Evolutionary conservation across 2,329 filamentous ascomycete genomes (phyloP), one percentile per base, ranked within the genome.

Genomic region (Esteya vermicola): DNA sequence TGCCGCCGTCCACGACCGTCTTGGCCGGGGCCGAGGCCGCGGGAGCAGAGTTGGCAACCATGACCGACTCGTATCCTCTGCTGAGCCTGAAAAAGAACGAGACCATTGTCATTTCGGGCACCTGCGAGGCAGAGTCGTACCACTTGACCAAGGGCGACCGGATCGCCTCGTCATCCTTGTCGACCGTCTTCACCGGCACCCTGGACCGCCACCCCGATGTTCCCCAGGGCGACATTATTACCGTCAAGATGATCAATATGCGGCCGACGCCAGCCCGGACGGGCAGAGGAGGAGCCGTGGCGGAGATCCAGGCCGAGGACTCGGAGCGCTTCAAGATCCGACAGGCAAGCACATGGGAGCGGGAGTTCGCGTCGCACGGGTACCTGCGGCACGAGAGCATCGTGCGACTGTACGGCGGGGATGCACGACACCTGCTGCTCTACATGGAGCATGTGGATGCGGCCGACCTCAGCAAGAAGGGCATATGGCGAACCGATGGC

Each of bases 391-490:
- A 76, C 53, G 59, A 69, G 44, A 73, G 68, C 38, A 76, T 76
- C 44, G 71, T 75, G 42, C 64, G 64, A 19, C 61, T 74, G 39
- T 72, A 75, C 43, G 71, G 70, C 9, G 71, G 72, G 28, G 72
- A 76, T 47, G 72, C 72, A 7, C 67, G 72, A 26, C 74, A 70
- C 49, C 54, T 77, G 28, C 72, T 70, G 3, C 53, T 76, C 9
- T 76, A 75, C 50, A 75, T 77, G 72, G 72, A 76, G 51, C 68
- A 75, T 43, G 62, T 76, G 5, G 68, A 74, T 39, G 71, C 68
- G 12, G 64, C 63, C 33, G 72, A 76, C 46, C 57, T 77, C 28
- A 63, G 67, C 1, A 60, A 62, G 23, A 55, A 59, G 37, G 58
- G 62, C 30, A 57, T 62, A 9, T 75, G 71, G 72, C 65, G 70